Percentiles rank a stretch among this genome's conserved stretches.
Conservation (phyloP, 1,284 basidiomycete genomes). For the Porogramme epimiltina region DNA sequence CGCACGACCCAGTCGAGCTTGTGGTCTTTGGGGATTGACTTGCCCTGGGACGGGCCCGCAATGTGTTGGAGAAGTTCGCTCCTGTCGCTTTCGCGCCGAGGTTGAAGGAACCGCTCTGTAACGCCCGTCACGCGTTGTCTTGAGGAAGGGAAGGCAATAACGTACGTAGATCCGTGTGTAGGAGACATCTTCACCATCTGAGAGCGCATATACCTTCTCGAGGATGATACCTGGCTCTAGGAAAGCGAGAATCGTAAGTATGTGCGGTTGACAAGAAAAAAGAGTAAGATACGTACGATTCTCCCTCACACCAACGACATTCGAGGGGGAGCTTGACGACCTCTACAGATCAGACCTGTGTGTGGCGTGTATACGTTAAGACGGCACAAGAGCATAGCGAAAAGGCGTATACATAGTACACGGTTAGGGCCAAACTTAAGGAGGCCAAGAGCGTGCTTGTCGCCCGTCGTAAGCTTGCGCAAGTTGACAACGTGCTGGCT, state of each 20-base stretch:
- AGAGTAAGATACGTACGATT: conserved; percentile 73
- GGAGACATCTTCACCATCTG: conserved; percentile 60
- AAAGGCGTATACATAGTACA: conserved; percentile 53
- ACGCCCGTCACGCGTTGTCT: not conserved
- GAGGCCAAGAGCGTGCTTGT: conserved; percentile 54
- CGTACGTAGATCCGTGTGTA: conserved; percentile 75
- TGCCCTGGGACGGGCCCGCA: conserved; percentile 66
- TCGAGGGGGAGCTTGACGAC: conserved; percentile 70
- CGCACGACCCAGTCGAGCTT: conserved; percentile 68
- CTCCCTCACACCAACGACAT: conserved; percentile 70
- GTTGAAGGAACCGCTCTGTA: conserved; percentile 70
- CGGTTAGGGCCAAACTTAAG: conserved; percentile 68
- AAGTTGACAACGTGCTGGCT: conserved; percentile 70
- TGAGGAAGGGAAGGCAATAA: not conserved
- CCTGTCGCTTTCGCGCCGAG: conserved; percentile 76
- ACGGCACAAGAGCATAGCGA: not conserved
- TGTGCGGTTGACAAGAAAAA: not conserved
- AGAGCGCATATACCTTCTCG: conserved; percentile 62
- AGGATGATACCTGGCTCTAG: conserved; percentile 78
- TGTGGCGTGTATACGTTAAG: not conserved
- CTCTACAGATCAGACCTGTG: no score
- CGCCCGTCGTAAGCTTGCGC: conserved; percentile 47
- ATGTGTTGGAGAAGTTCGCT: conserved; percentile 69
- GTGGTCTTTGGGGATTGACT: conserved; percentile 67
- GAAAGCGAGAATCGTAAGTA: not conserved